These are phyloP conservation scores for Globisporangium viniferum DNA, from an alignment of 352 stramenopile genomes.

Conservation along the genomic window DNA sequence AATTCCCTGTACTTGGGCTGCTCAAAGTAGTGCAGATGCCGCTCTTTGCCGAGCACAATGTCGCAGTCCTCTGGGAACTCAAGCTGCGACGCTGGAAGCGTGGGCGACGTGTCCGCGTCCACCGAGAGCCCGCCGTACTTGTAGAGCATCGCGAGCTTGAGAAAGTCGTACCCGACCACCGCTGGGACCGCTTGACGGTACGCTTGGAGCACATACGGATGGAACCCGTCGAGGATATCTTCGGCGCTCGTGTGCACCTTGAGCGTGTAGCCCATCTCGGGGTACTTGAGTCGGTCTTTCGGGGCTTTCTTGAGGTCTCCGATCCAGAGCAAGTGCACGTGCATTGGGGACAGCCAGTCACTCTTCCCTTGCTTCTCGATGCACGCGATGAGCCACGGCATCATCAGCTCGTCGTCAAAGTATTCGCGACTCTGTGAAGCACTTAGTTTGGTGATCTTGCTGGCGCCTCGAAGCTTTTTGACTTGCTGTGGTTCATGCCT, in stretches of 20 bases:
- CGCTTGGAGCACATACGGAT: constrained; percentile 8
- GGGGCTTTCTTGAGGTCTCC: constrained; percentile 9
- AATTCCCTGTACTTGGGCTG: constrained; percentile 12
- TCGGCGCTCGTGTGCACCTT: constrained; percentile 12
- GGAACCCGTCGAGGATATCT: constrained; percentile 18
- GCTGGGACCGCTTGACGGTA: not conserved
- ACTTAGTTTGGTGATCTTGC: not conserved
- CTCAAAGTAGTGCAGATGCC: not conserved
- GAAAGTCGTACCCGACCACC: constrained; percentile 15
- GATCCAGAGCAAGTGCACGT: constrained; percentile 21
- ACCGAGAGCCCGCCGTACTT: not conserved
- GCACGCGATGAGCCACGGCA: constrained; percentile 1
- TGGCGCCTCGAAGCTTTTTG: not conserved
- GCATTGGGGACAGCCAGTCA: constrained; percentile 1
- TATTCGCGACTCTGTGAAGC: not conserved
- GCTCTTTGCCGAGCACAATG: constrained; percentile 17
- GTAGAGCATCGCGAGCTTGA: constrained; percentile 8
- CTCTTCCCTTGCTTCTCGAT: not conserved
- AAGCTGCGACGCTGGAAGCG: constrained; percentile 3
- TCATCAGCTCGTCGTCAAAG: constrained; percentile 7
- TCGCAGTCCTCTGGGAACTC: constrained; percentile 5
- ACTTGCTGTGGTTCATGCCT: not conserved
- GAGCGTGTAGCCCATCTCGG: constrained; percentile 11
- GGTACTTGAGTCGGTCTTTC: constrained; percentile 1
- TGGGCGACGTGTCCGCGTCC: constrained; percentile 5